A percentile compares a stretch with the other conserved stretches of the same genome.
These are phyloP conservation scores for Colletotrichum higginsianum DNA, from an alignment of 2,329 filamentous ascomycete genomes.

Conservation along the genomic window DNA sequence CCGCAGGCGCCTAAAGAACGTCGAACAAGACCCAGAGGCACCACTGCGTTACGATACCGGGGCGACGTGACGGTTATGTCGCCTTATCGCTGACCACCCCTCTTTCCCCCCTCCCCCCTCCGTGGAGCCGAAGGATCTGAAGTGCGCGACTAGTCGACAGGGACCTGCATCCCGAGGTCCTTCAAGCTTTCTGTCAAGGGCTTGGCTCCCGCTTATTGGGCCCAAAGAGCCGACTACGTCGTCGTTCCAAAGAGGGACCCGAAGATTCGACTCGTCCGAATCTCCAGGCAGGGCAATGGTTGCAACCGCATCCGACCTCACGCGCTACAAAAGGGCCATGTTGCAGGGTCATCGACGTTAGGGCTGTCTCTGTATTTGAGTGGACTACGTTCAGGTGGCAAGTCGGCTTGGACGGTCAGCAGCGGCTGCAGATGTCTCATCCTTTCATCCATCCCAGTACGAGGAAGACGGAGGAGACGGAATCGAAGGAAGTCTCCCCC, in stretches of 20 bases:
- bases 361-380: not conserved
- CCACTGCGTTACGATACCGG: not conserved
- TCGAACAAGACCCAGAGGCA: not conserved
- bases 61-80: not conserved
- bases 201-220: not conserved
- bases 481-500: not conserved
- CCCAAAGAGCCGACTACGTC: not conserved
- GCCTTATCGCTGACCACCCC: conserved; percentile 37
- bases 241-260: no score
- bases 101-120: not conserved
- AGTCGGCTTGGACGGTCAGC: not conserved
- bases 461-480: not conserved
- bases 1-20: not conserved
- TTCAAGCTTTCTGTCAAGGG: conserved; percentile 10
- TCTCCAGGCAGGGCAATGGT: conserved; percentile 31
- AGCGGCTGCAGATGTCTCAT: not conserved
- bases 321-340: conserved; percentile 25
- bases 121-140: conserved; percentile 25
- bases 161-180: not conserved
- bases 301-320: not conserved
- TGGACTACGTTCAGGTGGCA: not conserved
- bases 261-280: not conserved
- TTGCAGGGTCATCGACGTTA: not conserved
- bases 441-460: no score
- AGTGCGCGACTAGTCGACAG: conserved; percentile 7